Evolutionary conservation across 192 early-diverging fungal genomes (phyloP), one percentile per base, ranked within the genome.

Genomic region (Geranomyces variabilis): DNA sequence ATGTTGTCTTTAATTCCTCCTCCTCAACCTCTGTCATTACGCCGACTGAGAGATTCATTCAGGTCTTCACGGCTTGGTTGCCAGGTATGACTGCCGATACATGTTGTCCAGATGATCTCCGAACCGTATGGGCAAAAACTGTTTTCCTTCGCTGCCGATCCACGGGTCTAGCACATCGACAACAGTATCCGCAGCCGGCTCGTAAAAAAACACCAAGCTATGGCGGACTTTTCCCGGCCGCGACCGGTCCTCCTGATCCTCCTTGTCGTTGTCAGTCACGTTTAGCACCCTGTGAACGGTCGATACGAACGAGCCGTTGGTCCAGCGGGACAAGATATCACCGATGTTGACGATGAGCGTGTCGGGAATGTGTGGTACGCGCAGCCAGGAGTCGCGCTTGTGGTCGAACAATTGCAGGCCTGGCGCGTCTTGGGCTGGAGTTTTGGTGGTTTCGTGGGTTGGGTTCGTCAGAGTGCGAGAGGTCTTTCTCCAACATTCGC

Each of bases 291-390:
- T 71, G 59, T 87, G 85, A 21, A 84, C 45, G 28, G 80, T 87
- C 15, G 75, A 75, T 34, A 59, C 62, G 69, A 85, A 79, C 31
- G 80, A 14, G 41, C 77, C 77, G 64, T 87, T 87, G 8, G 85
- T 84, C 84, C 84, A 86, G 22, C 75, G 33, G 57, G 79, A 76
- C 22, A 84, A 29, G 71, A 86, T 78, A 64, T 87, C 85, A 3
- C 85, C 85, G 47, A 86, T 83, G 64, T 87, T 87, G 45, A 86
- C 76, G 1, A 87, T 74, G 34, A 83, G 76, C 9, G 81, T 48
- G 30, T 77, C 82, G 0, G 82, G 82, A 63, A 87, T 62, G n/a
- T 81, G 84, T 1, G 80, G 69, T 5, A 77, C 85, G 47, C 72
- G 66, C 14, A 84, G 79, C 78, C 84, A 87, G 17, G 71, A 58